Conservation (phyloP, 2,329 filamentous ascomycete species). For the Hypoxylon sp. region DNA sequence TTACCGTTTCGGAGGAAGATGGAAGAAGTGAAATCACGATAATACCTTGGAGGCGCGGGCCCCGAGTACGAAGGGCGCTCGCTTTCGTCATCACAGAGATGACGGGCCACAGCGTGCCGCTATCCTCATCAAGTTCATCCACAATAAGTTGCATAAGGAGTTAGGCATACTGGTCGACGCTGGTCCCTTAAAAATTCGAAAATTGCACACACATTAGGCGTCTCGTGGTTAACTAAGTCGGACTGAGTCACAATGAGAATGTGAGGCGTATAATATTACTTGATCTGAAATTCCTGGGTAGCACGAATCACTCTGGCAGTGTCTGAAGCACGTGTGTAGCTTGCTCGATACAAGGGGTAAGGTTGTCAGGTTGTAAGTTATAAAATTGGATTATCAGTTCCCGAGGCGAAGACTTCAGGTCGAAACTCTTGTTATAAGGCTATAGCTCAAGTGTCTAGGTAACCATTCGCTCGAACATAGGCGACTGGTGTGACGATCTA, state of each 20-base stretch:
- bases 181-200: conserved; percentile 25
- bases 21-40: conserved; percentile 27
- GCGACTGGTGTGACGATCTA: conserved; percentile 6
- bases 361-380: conserved; percentile 2
- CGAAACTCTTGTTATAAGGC: conserved; percentile 16
- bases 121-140: conserved; percentile 3
- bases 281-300: conserved; percentile 15
- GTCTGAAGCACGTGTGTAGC: conserved; percentile 3
- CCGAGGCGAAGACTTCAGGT: conserved; percentile 20
- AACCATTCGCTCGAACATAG: conserved; percentile 16
- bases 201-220: conserved; percentile 35
- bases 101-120: conserved; percentile 6
- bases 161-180: conserved; percentile 23
- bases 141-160: conserved; percentile 7
- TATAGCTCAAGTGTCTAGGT: conserved; percentile 22
- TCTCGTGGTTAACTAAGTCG: conserved; percentile 11
- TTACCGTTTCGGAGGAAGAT: conserved; percentile 15
- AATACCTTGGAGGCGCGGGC: conserved; percentile 7
- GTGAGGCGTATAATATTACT: conserved; percentile 22
- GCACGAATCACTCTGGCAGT: conserved; percentile 13
- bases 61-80: conserved; percentile 10
- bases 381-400: conserved; percentile 21
- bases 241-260: conserved; percentile 9
- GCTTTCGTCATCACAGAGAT: conserved; percentile 12
- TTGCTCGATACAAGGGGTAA: conserved; percentile 8